phyloP scores from a whole-genome alignment of 164 flowering plant species.

The Akebia trifoliata region DNA sequence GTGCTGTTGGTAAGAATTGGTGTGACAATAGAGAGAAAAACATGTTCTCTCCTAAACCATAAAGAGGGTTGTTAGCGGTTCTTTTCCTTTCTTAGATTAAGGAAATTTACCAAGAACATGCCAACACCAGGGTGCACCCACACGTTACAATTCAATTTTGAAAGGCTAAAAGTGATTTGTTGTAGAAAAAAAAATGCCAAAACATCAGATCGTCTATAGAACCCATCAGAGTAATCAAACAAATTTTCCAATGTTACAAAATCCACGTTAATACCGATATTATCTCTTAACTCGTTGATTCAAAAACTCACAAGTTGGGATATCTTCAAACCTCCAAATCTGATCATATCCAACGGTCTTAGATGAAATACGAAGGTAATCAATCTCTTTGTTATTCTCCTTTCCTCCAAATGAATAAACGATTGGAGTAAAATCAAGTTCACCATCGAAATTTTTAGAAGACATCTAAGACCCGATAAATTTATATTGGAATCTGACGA shows the following conservation, averaged over 20 bases:
- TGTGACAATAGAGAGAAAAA: no score
- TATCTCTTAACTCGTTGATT: constrained; percentile 11
- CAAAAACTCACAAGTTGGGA: constrained; percentile 39
- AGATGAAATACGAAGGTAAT: constrained; percentile 4
- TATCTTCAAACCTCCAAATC: constrained; percentile 50
- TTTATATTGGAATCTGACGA: no score
- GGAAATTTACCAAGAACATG: neutral
- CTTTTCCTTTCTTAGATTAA: neutral
- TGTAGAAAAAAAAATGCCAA: constrained; percentile 36
- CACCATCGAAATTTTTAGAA: constrained; percentile 70
- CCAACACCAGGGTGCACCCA: neutral
- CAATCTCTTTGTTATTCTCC: constrained; percentile 2
- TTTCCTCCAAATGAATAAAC: constrained; percentile 13
- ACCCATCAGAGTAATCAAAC: constrained; percentile 41
- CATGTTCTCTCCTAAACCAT: no score
- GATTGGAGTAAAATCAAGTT: constrained; percentile 71
- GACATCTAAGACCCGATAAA: constrained; percentile 47
- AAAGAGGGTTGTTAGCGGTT: no score
- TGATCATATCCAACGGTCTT: constrained; percentile 29
- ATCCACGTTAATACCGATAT: constrained; percentile 18
- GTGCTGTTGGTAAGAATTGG: no score
- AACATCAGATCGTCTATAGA: constrained; percentile 33
- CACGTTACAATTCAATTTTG: neutral
- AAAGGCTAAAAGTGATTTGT: constrained; percentile 37
- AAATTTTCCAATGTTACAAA: constrained; percentile 42